These are phyloP conservation scores for Delonix regia DNA, from an alignment of 306 rosid genomes.

Conservation along the genomic window DNA sequence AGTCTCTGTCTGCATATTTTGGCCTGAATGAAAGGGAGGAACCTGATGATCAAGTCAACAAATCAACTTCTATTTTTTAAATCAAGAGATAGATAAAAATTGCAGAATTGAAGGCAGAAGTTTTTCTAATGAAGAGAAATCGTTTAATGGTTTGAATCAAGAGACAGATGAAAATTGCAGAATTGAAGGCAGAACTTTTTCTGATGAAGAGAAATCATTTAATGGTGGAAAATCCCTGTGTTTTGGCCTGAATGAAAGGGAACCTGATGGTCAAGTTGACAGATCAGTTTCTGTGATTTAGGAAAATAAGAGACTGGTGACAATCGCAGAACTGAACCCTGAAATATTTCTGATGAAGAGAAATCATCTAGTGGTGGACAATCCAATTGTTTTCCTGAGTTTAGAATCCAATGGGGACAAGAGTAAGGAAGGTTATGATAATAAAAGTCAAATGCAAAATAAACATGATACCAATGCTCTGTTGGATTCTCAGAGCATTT, in stretches of 20 bases:
- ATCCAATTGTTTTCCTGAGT: slow-evolving; percentile 38
- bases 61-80: slow-evolving; percentile 56
- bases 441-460: slow-evolving; percentile 46
- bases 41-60: slow-evolving; percentile 37
- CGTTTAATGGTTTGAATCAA: slow-evolving; percentile 44
- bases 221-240: slow-evolving; percentile 46
- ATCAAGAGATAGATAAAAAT: slow-evolving; percentile 50
- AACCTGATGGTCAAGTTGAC: slow-evolving; percentile 40
- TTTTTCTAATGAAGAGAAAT: slow-evolving; percentile 58
- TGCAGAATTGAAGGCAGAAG: slow-evolving; percentile 51
- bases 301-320: slow-evolving; percentile 51
- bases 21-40: slow-evolving; percentile 64
- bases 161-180: slow-evolving; percentile 49
- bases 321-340: slow-evolving; percentile 50
- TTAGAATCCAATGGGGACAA: slow-evolving; percentile 44
- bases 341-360: slow-evolving; percentile 57
- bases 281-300: slow-evolving; percentile 48
- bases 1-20: slow-evolving; percentile 73
- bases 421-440: slow-evolving; percentile 41
- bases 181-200: slow-evolving; percentile 51
- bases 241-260: slow-evolving; percentile 62
- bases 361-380: slow-evolving; percentile 50
- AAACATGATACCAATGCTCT: slow-evolving; percentile 55
- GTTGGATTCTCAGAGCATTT: slow-evolving; percentile 88
- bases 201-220: slow-evolving; percentile 59